Conservation (phyloP, 108 stramenopile species). For the Conticribra weissflogii region DNA sequence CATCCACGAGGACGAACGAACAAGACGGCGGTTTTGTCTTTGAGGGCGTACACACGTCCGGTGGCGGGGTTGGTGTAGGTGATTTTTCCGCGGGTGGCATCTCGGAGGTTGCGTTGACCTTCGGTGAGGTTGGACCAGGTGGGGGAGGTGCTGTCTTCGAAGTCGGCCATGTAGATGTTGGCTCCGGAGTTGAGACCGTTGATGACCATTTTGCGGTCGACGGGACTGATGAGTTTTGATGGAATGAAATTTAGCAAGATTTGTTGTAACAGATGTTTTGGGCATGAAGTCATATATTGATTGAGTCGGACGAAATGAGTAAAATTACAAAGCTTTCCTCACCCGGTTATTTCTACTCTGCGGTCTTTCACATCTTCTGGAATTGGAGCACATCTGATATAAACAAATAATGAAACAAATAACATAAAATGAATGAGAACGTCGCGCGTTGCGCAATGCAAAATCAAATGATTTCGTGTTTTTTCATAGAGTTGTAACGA, state of each 20-base stretch:
- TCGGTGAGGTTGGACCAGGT: slow-evolving; percentile 88
- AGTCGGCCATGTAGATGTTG: slow-evolving; percentile 91
- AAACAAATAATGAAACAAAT: too few species aligned
- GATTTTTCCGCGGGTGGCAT: slow-evolving; percentile 89
- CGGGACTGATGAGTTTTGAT: slow-evolving; percentile 20
- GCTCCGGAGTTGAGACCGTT: slow-evolving; percentile 95
- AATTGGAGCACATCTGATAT: slow-evolving; percentile 72
- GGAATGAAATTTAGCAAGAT: neutral
- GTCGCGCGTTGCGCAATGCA: too few species aligned
- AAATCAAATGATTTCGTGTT: too few species aligned
- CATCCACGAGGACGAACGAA: slow-evolving; percentile 93
- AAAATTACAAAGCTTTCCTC: slow-evolving; percentile 50
- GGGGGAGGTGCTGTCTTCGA: slow-evolving; percentile 91
- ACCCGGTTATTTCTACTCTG: slow-evolving; percentile 94
- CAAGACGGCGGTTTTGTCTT: slow-evolving; percentile 72
- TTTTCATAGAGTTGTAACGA: too few species aligned
- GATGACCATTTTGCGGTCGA: slow-evolving; percentile 92
- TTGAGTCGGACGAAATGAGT: too few species aligned
- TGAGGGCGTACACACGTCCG: slow-evolving; percentile 87
- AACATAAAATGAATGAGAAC: too few species aligned
- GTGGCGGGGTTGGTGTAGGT: slow-evolving; percentile 77
- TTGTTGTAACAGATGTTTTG: too few species aligned
- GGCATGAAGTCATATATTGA: too few species aligned
- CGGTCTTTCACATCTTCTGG: slow-evolving; percentile 86
- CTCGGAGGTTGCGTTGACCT: slow-evolving; percentile 91